phyloP scores from a whole-genome alignment of 768 basidiomycete genomes.

The Russula sp. region DNA sequence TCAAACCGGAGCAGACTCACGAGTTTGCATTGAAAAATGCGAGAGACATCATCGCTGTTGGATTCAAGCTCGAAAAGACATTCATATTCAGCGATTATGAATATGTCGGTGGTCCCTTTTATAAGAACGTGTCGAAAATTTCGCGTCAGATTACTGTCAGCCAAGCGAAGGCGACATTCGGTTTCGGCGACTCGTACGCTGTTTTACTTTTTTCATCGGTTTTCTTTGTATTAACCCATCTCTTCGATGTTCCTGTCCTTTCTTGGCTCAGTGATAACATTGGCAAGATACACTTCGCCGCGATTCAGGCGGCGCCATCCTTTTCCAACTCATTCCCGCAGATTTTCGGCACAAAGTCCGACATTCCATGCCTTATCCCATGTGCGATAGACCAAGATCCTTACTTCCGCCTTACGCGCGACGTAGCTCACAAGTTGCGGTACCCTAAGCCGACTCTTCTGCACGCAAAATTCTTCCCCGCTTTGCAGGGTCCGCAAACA shows the following conservation, averaged over 20 bases:
- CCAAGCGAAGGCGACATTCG: slow-evolving; percentile 93
- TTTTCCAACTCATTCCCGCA: slow-evolving; percentile 99
- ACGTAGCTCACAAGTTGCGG: slow-evolving; percentile 90
- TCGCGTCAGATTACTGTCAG: slow-evolving; percentile 91
- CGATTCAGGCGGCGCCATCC: slow-evolving; percentile 93
- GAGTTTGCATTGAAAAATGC: slow-evolving; percentile 82
- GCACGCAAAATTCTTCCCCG: slow-evolving; percentile 97
- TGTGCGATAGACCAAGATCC: slow-evolving; percentile 98
- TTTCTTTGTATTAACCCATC: neutral
- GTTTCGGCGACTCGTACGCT: slow-evolving; percentile 90
- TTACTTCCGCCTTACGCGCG: slow-evolving; percentile 96
- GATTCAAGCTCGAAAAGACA: slow-evolving; percentile 87
- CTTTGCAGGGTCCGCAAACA: slow-evolving; percentile 94
- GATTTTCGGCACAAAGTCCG: slow-evolving; percentile 80
- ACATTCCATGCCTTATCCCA: slow-evolving; percentile 91
- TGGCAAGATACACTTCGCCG: slow-evolving; percentile 94
- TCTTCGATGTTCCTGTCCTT: neutral
- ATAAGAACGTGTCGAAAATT: slow-evolving; percentile 89
- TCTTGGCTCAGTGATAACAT: slow-evolving; percentile 77
- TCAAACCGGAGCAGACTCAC: slow-evolving; percentile 85
- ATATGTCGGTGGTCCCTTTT: slow-evolving; percentile 89
- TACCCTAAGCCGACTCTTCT: slow-evolving; percentile 92
- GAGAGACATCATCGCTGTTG: slow-evolving; percentile 95
- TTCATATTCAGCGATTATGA: slow-evolving; percentile 96
- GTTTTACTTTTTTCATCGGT: slow-evolving; percentile 19